Evolutionary conservation across 1,139 yeast species (phyloP).

Genomic region (Suhomyces bolitotheri): DNA sequence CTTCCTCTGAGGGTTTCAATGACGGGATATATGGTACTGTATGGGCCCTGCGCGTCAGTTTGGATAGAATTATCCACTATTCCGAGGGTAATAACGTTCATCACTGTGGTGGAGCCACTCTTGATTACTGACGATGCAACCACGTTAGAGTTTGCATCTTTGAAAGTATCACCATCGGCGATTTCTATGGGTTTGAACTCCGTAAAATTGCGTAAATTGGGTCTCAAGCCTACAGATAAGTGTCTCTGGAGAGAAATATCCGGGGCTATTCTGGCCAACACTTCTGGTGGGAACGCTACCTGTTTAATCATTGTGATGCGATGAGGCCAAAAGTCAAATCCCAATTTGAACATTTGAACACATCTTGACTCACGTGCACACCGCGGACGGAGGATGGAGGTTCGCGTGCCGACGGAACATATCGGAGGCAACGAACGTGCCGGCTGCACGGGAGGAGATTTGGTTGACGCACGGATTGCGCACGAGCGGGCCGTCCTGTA

Average conservation of each 20-base stretch:
- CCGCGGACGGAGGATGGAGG: no score
- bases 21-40: conserved; percentile 66
- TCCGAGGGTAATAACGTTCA: conserved; percentile 76
- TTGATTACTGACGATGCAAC: conserved; percentile 74
- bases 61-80: conserved; percentile 39
- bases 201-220: conserved; percentile 65
- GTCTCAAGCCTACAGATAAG: conserved; percentile 68
- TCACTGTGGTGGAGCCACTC: conserved; percentile 73
- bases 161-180: conserved; percentile 39
- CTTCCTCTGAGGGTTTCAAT: conserved; percentile 81
- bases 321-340: no score
- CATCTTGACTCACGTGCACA: no score
- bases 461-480: no score
- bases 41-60: conserved; percentile 17
- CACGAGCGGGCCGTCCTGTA: no score
- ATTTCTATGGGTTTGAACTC: conserved; percentile 68
- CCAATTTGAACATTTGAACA: no score
- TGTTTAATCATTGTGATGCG: conserved; percentile 24
- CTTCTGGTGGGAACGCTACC: conserved; percentile 73
- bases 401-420: no score
- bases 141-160: conserved; percentile 34
- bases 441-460: no score
- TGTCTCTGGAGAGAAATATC: conserved; percentile 81
- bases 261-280: conserved; percentile 82
- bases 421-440: conserved; percentile 3